These are phyloP conservation scores for Dujonia santamariae DNA, from an alignment of 1,139 yeast genomes.

Conservation along the genomic window DNA sequence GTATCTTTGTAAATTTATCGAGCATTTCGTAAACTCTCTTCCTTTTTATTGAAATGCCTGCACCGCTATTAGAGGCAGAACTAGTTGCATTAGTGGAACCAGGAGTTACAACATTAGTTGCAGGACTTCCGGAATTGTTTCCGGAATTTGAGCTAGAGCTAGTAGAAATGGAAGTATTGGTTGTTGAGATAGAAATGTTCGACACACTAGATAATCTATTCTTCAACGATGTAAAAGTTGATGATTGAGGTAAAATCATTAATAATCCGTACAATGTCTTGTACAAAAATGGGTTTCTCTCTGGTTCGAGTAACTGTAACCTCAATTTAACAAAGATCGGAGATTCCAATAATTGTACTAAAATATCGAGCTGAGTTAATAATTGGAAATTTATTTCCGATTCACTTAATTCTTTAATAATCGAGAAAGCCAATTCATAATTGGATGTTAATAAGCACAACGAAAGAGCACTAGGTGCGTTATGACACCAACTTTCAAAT, in stretches of 20 bases:
- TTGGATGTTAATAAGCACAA: constrained; percentile 85
- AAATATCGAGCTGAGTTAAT: constrained; percentile 72
- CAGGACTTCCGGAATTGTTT: constrained; percentile 6
- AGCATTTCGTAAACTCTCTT: constrained; percentile 52
- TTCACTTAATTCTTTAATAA: constrained; percentile 72
- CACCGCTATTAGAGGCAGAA: constrained; percentile 11
- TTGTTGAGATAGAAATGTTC: constrained; percentile 16
- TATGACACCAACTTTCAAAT: constrained; percentile 91
- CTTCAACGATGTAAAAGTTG: constrained; percentile 81
- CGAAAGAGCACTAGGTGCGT: constrained; percentile 84
- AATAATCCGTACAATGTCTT: constrained; percentile 88
- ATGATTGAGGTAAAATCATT: constrained; percentile 93
- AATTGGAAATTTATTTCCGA: constrained; percentile 71
- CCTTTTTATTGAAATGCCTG: constrained; percentile 38
- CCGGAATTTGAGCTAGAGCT: constrained; percentile 8
- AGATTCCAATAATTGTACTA: constrained; percentile 73
- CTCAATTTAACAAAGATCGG: constrained; percentile 90
- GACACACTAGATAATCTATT: constrained; percentile 62
- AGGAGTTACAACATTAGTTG: constrained; percentile 8
- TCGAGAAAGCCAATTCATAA: constrained; percentile 81
- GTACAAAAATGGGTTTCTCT: constrained; percentile 74
- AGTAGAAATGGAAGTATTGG: constrained; percentile 11
- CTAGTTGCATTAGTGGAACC: constrained; percentile 15
- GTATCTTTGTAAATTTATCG: constrained; percentile 59
- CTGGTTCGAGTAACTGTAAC: constrained; percentile 84